These are phyloP conservation scores for Taiwanofungus camphoratus DNA, from an alignment of 1,284 basidiomycete species.

Conservation along the genomic window DNA sequence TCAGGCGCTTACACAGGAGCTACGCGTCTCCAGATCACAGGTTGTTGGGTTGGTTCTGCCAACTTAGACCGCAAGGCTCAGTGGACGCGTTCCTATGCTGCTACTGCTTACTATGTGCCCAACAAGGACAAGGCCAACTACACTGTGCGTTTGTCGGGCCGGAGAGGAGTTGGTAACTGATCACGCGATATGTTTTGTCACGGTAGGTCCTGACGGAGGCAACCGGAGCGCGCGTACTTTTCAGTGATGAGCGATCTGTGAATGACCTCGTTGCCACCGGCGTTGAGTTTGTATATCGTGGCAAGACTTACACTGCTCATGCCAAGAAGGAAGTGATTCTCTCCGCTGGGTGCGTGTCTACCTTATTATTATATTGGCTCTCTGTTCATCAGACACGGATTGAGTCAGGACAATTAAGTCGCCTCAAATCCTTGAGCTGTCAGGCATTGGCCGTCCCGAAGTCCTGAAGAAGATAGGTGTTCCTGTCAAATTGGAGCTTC, in stretches of 20 bases:
- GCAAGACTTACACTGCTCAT: constrained; percentile 12
- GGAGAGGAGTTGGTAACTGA: no score
- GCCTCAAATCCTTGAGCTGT: constrained; percentile 36
- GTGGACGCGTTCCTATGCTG: constrained; percentile 16
- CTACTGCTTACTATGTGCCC: constrained; percentile 17
- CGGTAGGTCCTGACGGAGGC: constrained; percentile 15
- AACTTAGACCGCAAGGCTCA: constrained; percentile 8
- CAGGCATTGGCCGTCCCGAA: constrained; percentile 30
- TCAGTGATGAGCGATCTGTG: constrained; percentile 6
- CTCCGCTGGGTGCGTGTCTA: constrained; percentile 19
- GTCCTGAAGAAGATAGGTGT: constrained; percentile 28
- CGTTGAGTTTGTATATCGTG: constrained; percentile 22
- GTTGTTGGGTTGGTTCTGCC: constrained; percentile 9
- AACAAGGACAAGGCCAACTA: constrained; percentile 15
- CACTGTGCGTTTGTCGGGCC: constrained; percentile 7
- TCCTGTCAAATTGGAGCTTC: constrained; percentile 21
- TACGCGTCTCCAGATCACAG: constrained; percentile 14
- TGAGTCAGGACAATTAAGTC: constrained; percentile 19
- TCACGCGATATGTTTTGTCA: no score
- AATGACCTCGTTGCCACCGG: constrained; percentile 17
- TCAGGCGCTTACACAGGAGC: no score
- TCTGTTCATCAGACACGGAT: not conserved
- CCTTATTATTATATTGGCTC: not conserved
- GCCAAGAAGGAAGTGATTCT: constrained; percentile 23
- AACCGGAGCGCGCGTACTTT: constrained; percentile 4